Base-by-base conservation (phyloP, 345 rosid species). In the Camelina hispida region DNA sequence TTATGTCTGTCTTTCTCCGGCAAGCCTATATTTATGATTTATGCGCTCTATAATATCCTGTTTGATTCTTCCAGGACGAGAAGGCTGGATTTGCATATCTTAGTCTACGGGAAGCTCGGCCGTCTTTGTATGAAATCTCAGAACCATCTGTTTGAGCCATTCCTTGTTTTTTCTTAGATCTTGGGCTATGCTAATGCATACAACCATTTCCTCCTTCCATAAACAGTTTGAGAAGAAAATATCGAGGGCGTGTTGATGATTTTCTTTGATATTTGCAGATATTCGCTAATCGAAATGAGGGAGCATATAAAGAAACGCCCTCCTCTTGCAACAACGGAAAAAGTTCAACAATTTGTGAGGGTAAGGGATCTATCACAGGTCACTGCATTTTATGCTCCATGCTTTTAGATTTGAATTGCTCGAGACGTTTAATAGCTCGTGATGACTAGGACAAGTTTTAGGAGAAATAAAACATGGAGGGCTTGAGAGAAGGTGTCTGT, bases 301-400 rank as follows among this genome's bases (percentile, higher is more conserved):
- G 97, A 95, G 83, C 97, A 95, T 83, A 95, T 90, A 80, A 95
- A 95, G 87, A 95, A 95, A 72, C 97, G 99, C 14, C 97, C 99
- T 18, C 97, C 99, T 56, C 82, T 95, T 35, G 97, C 97, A 75
- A 90, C 97, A 60, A 92, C 93, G 1, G 97, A 92, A 79, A 95
- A 92, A 85, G 89, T 90, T 77, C 97, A 95, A 77, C 99, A 86
- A 59, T 85, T 85, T 84, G 87, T 95, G 50, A 87, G 89, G 99
- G 99, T 95, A 83, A 84, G 93, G 15, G 52, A 51, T 66, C 62
- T 71, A 37, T 64, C 48, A 40, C 47, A 48, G 10, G 71, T 63
- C 38, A 28, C 22, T 1, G 1, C 15, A 9, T 30, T 75, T 40
- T 23, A 42, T 66, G 48, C 37, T 54, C 25, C 46, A 62, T 63